Conservation (phyloP, 78 protist species). For the Dictyostelium citrinum region DNA sequence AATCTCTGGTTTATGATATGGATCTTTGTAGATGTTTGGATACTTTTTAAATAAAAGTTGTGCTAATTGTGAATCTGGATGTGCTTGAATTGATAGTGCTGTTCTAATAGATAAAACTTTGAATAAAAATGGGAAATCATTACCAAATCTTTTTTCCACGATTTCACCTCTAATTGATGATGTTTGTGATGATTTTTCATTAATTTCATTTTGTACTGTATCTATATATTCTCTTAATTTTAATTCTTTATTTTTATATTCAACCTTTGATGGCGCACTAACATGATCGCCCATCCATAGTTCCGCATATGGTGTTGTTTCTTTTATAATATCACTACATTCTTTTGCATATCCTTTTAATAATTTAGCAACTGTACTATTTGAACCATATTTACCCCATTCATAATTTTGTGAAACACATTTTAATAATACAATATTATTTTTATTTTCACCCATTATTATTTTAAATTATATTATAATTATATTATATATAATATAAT, state of each 20-base stretch:
- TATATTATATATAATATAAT: too few relatives aligned
- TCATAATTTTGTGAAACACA: constrained; percentile 87
- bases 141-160: constrained; percentile 54
- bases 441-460: neutral
- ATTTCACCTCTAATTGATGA: neutral
- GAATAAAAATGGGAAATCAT: constrained; percentile 94
- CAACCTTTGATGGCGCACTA: constrained; percentile 85
- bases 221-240: neutral
- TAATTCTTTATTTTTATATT: neutral
- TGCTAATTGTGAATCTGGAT: constrained; percentile 96
- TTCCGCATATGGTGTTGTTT: constrained; percentile 91
- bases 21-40: constrained; percentile 93
- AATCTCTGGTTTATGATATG: constrained; percentile 98
- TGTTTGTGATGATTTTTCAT: neutral
- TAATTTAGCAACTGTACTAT: constrained; percentile 83
- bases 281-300: constrained; percentile 99
- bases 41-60: constrained; percentile 70
- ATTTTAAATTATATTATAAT: too few relatives aligned
- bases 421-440: constrained; percentile 45
- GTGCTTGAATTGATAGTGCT: constrained; percentile 92
- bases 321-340: constrained; percentile 22
- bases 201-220: neutral
- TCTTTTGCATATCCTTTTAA: neutral
- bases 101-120: constrained; percentile 94
- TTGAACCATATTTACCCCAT: constrained; percentile 93